A percentile compares a stretch with the other conserved stretches of the same genome.
Conservation (phyloP, 2,329 filamentous ascomycete species). For the Clonostachys solani region DNA sequence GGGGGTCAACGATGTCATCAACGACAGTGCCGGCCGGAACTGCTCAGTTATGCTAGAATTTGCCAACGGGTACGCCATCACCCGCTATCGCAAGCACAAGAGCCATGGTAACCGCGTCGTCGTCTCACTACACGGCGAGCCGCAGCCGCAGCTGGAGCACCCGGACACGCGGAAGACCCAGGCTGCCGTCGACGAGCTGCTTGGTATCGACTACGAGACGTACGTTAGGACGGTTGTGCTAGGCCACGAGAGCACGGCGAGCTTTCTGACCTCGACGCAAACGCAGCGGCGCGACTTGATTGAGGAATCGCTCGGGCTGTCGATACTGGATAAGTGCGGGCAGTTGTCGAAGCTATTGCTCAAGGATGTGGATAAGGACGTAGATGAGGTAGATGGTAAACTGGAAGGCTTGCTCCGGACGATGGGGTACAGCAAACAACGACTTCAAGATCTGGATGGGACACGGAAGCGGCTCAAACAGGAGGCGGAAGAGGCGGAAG, state of each 20-base stretch:
- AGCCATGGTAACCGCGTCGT: conserved; percentile 6
- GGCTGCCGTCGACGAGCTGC: conserved; percentile 8
- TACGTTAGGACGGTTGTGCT: conserved; percentile 10
- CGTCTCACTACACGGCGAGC: conserved; percentile 5
- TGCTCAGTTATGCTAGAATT: conserved; percentile 12
- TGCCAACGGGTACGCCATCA: conserved; percentile 11
- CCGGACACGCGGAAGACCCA: conserved; percentile 6
- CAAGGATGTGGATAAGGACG: no score
- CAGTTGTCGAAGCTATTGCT: no score
- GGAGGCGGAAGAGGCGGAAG: no score
- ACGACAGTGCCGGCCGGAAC: conserved; percentile 9
- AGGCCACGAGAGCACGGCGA: conserved; percentile 10
- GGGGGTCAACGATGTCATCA: conserved; percentile 8
- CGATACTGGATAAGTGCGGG: no score
- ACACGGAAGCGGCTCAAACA: no score
- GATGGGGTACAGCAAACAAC: no score
- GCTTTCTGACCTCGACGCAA: conserved; percentile 9
- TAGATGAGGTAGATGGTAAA: no score
- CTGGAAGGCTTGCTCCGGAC: no score
- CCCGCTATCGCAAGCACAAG: conserved; percentile 10
- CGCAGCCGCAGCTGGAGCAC: conserved; percentile 6
- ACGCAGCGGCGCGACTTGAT: conserved; percentile 6
- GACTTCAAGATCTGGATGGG: no score
- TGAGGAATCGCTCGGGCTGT: not conserved
- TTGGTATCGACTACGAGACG: conserved; percentile 9